A percentile compares a stretch with the other conserved stretches of the same genome.
These are phyloP conservation scores for Pythium myriotylum DNA, from an alignment of 352 stramenopile genomes.

Conservation along the genomic window DNA sequence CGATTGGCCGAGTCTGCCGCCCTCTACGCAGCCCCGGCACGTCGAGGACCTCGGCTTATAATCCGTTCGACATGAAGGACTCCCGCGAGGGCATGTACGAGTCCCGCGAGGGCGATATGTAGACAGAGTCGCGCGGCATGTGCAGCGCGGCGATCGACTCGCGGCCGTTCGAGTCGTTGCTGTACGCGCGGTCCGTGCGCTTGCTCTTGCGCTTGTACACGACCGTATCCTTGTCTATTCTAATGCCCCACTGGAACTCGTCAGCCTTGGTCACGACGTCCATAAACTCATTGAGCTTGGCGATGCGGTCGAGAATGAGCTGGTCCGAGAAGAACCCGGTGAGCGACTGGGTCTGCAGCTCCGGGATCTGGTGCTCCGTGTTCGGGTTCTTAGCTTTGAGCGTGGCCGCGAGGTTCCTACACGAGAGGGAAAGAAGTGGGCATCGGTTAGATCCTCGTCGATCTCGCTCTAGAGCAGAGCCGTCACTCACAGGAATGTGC, in stretches of 20 bases:
- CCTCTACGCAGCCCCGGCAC: not conserved
- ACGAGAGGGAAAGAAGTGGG: not conserved
- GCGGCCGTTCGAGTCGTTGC: conserved; percentile 43
- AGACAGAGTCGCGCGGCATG: conserved; percentile 79
- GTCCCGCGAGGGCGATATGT: conserved; percentile 39
- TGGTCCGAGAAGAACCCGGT: conserved; percentile 85
- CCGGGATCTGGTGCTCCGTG: conserved; percentile 72
- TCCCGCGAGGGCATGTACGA: conserved; percentile 62
- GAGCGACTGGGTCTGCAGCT: conserved; percentile 83
- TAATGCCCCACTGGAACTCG: conserved; percentile 89
- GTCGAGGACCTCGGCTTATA: conserved; percentile 14
- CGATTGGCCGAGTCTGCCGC: not conserved
- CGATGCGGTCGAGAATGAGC: conserved; percentile 85
- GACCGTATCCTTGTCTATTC: conserved; percentile 90
- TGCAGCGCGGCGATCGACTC: conserved; percentile 84
- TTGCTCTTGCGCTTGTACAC: conserved; percentile 90
- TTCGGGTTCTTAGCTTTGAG: conserved; percentile 82
- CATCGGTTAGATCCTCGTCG: not conserved
- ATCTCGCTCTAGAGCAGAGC: not conserved
- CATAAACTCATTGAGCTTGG: conserved; percentile 86
- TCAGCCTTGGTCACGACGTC: conserved; percentile 84
- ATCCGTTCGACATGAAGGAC: conserved; percentile 64
- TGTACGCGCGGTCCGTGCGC: conserved; percentile 68
- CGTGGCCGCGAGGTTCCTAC: conserved; percentile 75
- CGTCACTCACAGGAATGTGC: conserved; percentile 76